A percentile compares a stretch with the other conserved stretches of the same genome.
Evolutionary conservation across 495 filamentous ascomycete genomes (phyloP).

Genomic region (Podospora pseudocomata): DNA sequence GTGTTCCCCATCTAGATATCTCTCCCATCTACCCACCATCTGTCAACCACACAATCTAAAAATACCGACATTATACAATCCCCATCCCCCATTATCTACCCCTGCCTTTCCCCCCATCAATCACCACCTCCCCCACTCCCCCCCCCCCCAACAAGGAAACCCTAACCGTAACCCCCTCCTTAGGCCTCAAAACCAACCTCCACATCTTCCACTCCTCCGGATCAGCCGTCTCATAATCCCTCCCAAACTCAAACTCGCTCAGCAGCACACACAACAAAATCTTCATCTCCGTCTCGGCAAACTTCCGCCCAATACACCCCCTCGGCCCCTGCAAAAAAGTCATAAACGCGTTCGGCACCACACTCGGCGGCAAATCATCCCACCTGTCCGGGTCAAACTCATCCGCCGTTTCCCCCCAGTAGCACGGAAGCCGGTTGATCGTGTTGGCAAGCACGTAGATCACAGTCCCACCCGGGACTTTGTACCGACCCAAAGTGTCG

Average conservation of each 20-base stretch:
- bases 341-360: constrained; percentile 36
- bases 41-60: too few relatives aligned
- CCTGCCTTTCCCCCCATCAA: background rate
- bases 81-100: background rate
- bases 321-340: constrained; percentile 40
- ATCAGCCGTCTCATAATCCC: constrained; percentile 38
- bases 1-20: too few relatives aligned
- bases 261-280: constrained; percentile 35
- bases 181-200: constrained; percentile 49
- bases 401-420: constrained; percentile 38
- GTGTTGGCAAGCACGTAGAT: constrained; percentile 37
- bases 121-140: background rate
- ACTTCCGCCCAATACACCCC: constrained; percentile 40
- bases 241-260: constrained; percentile 36
- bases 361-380: constrained; percentile 32
- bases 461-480: constrained; percentile 31
- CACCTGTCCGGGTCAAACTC: constrained; percentile 41
- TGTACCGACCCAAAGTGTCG: constrained; percentile 29
- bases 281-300: constrained; percentile 44
- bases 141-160: constrained; percentile 29
- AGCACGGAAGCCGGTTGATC: constrained; percentile 37
- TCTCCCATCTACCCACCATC: too few relatives aligned
- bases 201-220: constrained; percentile 55
- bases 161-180: constrained; percentile 46
- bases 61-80: too few relatives aligned